Evolutionary conservation across 176 grass and related monocot species (phyloP), one percentile per base, ranked within the genome.

Genomic region (Tuctoria greenei): DNA sequence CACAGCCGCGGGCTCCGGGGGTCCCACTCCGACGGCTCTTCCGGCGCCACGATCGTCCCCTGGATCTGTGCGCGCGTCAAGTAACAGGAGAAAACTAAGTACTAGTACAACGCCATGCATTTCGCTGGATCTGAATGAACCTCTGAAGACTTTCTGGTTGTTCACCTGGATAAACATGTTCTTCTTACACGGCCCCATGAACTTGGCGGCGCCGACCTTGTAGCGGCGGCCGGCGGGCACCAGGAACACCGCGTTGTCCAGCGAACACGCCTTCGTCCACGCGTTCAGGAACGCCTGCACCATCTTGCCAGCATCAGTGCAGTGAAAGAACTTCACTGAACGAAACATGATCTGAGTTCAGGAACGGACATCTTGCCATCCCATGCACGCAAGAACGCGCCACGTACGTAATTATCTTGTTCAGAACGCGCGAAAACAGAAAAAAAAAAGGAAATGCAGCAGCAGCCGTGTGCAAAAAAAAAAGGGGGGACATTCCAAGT

Each of bases 31-130:
- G 65, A 69, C 7, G 91, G 95, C 37, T 98, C 95, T 6, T 82
- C 82, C 18, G 95, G 91, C 58, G 95, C 95, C 64, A 98, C 71
- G 78, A 98, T 88, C 14, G 86, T 94, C 12, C 95, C 95, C 38
- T 83, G 86, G 76, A 98, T 81, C 89, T 96, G 66, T 67, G 51
- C 7, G 14, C 72, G 51, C 7, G 14, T 0, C 14, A 8, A 4
- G 4, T 6, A 40, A n/a, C n/a, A n/a, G n/a, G 6, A 40, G 38
- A 40, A n/a, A n/a, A n/a, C n/a, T n/a, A n/a, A n/a, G n/a, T n/a
- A n/a, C n/a, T n/a, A n/a, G n/a, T n/a, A n/a, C n/a, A n/a, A n/a
- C n/a, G n/a, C n/a, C n/a, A n/a, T n/a, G n/a, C n/a, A n/a, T 50
- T 50, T 50, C 51, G 9, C 51, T 55, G 50, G 50, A 20, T 10